Conservation (phyloP, 352 stramenopile genomes). For the Pythium dissimile region DNA sequence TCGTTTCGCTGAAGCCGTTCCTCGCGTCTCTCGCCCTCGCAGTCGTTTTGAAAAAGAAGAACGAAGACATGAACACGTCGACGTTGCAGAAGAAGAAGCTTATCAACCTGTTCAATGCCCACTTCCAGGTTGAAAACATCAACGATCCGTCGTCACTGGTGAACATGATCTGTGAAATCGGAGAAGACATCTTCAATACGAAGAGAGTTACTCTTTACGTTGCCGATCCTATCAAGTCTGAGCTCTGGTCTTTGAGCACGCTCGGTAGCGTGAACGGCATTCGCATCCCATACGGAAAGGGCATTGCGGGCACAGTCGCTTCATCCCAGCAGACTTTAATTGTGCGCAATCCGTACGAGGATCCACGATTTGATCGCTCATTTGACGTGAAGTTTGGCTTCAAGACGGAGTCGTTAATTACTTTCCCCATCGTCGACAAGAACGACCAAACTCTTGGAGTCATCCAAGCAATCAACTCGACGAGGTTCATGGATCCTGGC, state of each 20-base stretch:
- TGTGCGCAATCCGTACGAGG: constrained; percentile 70
- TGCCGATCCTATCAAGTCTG: constrained; percentile 66
- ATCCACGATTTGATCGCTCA: constrained; percentile 73
- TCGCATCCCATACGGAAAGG: constrained; percentile 65
- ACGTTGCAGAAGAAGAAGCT: constrained; percentile 68
- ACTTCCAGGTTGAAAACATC: constrained; percentile 64
- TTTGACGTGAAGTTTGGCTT: constrained; percentile 83
- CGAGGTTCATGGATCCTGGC: constrained; percentile 37
- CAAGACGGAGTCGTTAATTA: constrained; percentile 75
- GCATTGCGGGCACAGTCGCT: constrained; percentile 73
- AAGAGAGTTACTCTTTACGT: constrained; percentile 69
- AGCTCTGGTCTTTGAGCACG: constrained; percentile 72
- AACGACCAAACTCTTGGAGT: constrained; percentile 67
- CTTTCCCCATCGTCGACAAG: constrained; percentile 64
- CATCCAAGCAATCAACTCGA: constrained; percentile 59
- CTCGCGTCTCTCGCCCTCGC: constrained; percentile 40
- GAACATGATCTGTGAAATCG: constrained; percentile 70
- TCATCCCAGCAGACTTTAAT: constrained; percentile 53
- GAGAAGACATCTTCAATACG: constrained; percentile 66
- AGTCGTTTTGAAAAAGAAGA: constrained; percentile 46
- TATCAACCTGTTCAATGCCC: constrained; percentile 56
- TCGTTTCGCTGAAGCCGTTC: constrained; percentile 44
- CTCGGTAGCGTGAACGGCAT: constrained; percentile 69
- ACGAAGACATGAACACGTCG: constrained; percentile 54
- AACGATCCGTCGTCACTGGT: constrained; percentile 69